phyloP scores from a whole-genome alignment of 768 basidiomycete species.

The Collybia sp. region DNA sequence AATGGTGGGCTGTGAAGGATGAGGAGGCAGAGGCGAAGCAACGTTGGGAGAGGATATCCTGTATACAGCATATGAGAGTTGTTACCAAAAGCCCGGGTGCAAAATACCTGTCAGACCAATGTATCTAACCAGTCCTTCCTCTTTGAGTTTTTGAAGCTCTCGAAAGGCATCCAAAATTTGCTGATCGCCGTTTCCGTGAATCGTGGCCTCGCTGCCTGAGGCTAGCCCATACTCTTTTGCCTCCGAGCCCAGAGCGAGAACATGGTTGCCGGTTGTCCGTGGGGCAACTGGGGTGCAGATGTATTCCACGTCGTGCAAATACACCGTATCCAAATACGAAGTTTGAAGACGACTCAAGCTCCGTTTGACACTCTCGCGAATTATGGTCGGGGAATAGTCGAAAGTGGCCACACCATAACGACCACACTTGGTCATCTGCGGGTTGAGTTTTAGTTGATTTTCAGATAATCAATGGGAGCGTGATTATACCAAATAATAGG shows the following conservation, averaged over 20 bases:
- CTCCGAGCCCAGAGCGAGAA: conserved; percentile 47
- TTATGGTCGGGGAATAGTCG: conserved; percentile 66
- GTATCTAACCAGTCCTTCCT: conserved; percentile 64
- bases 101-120: conserved; percentile 76
- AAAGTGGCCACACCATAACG: conserved; percentile 65
- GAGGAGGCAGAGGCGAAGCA: conserved; percentile 79
- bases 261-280: conserved; percentile 49
- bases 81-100: no score
- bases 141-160: conserved; percentile 63
- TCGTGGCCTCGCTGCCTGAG: conserved; percentile 47
- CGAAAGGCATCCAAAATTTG: conserved; percentile 62
- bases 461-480: neutral
- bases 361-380: conserved; percentile 61
- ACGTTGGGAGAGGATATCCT: conserved; percentile 80
- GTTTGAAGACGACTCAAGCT: conserved; percentile 71
- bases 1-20: conserved; percentile 63
- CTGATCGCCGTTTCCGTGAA: conserved; percentile 69
- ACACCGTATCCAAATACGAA: conserved; percentile 74
- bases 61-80: neutral
- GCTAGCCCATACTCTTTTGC: conserved; percentile 61
- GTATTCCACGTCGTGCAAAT: conserved; percentile 84
- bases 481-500: conserved; percentile 63
- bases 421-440: conserved; percentile 83
- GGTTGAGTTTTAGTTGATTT: neutral
- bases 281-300: conserved; percentile 52